Evolutionary conservation across 202 grass and related monocot species (phyloP).

Genomic region (Digitaria exilis): DNA sequence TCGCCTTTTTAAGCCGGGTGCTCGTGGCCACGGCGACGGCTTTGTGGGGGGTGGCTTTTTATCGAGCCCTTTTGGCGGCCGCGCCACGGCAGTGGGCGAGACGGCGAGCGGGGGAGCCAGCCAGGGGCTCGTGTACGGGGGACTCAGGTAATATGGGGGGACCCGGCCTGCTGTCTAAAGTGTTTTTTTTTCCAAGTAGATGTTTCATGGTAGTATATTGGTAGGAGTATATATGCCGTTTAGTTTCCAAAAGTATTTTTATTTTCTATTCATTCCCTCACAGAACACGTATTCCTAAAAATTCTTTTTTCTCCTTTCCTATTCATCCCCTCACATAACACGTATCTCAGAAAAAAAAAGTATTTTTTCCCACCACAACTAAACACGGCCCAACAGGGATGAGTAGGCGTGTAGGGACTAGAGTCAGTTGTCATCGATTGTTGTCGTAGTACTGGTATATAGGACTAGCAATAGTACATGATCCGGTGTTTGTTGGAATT

Average conservation of each 20-base stretch:
- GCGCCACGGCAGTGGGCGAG: constrained; percentile 45
- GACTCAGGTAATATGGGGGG: no score
- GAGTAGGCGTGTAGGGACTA: not conserved
- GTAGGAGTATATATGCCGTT: constrained; percentile 2
- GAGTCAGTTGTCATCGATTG: not conserved
- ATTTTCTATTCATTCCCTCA: no score
- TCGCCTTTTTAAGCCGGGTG: constrained; percentile 66
- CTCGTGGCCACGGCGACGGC: constrained; percentile 35
- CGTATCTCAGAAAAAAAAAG: no score
- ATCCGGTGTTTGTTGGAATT: not conserved
- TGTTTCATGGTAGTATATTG: constrained; percentile 32
- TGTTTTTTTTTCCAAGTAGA: constrained; percentile 5
- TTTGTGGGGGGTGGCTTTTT: constrained; percentile 48
- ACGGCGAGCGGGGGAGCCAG: constrained; percentile 18
- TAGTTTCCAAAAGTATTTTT: no score
- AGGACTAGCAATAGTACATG: not conserved
- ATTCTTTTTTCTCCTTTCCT: no score
- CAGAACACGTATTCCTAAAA: no score
- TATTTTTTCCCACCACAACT: no score
- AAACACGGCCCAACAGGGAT: no score
- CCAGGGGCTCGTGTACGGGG: constrained; percentile 60
- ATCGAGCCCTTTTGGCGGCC: constrained; percentile 55
- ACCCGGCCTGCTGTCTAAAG: constrained; percentile 6
- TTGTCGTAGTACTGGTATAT: not conserved
- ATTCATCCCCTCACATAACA: no score